Evolutionary conservation across 768 basidiomycete species (phyloP).

Genomic region (Strobilomyces confusus): DNA sequence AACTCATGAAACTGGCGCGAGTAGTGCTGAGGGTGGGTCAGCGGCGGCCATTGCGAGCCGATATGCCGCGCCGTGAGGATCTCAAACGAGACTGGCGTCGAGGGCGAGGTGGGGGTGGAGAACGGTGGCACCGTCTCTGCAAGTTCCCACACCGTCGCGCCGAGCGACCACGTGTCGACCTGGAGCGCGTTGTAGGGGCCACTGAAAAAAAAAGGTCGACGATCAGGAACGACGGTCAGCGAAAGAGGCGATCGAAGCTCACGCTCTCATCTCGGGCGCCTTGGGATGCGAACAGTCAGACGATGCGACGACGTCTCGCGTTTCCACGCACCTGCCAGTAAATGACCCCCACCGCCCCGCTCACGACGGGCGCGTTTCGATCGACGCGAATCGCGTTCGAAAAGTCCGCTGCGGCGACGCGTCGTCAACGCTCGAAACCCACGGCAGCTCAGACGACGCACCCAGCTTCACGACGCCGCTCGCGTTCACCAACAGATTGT

Average conservation of each 20-base stretch:
- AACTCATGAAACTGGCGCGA: constrained; percentile 74
- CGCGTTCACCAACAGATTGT: constrained; percentile 71
- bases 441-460: constrained; percentile 31
- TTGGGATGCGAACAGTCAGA: constrained; percentile 13
- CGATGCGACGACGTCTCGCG: background rate
- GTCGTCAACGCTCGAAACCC: background rate
- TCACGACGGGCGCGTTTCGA: constrained; percentile 44
- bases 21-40: constrained; percentile 55
- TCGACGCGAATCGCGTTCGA: constrained; percentile 66
- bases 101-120: constrained; percentile 35
- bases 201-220: constrained; percentile 37
- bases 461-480: constrained; percentile 72
- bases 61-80: constrained; percentile 43
- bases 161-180: constrained; percentile 78
- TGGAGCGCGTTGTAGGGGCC: constrained; percentile 70
- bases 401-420: constrained; percentile 60
- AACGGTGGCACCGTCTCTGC: constrained; percentile 76
- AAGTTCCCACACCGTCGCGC: constrained; percentile 82
- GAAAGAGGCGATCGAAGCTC: constrained; percentile 24
- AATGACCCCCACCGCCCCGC: constrained; percentile 63
- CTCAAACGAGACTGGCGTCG: constrained; percentile 15
- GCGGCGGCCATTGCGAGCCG: constrained; percentile 60
- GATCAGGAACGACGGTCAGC: constrained; percentile 3
- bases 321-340: constrained; percentile 67
- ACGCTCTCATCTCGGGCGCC: constrained; percentile 78